Conservation (phyloP, 2,329 filamentous ascomycete species). For the Neurospora sp. region DNA sequence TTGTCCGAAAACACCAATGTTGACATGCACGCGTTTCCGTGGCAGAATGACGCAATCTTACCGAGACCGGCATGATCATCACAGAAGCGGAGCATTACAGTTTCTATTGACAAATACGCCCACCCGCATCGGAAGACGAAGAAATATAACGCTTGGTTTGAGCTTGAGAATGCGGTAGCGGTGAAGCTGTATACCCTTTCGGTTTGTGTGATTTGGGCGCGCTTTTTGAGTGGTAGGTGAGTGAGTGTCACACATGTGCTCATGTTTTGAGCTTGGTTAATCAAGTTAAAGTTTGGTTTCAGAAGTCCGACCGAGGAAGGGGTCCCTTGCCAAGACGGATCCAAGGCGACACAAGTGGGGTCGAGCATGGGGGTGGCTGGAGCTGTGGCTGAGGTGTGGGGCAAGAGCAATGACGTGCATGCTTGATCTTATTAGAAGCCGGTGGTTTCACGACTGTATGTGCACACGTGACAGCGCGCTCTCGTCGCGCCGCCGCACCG, state of each 20-base stretch:
- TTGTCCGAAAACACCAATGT: neutral
- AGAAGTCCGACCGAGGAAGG: neutral
- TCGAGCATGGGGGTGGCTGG: neutral
- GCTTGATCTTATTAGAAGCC: neutral
- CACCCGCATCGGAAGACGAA: neutral
- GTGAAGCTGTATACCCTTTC: neutral
- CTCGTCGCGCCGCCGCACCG: conserved; percentile 2
- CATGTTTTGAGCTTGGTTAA: neutral
- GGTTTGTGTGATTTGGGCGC: neutral
- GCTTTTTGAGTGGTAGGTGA: neutral
- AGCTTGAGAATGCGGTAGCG: neutral
- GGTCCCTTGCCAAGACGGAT: neutral
- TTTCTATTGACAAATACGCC: neutral
- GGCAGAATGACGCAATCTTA: neutral
- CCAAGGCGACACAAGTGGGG: neutral
- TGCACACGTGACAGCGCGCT: conserved; percentile 8
- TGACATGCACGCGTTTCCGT: neutral
- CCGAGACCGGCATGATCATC: neutral
- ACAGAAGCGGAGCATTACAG: neutral
- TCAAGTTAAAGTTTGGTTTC: neutral
- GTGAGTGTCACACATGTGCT: neutral
- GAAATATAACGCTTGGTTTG: too few species aligned
- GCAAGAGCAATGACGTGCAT: neutral
- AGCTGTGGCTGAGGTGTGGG: neutral
- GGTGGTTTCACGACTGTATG: neutral